Base-by-base conservation (phyloP, 73 alveolate species). In the Vitrella brassicaformis region DNA sequence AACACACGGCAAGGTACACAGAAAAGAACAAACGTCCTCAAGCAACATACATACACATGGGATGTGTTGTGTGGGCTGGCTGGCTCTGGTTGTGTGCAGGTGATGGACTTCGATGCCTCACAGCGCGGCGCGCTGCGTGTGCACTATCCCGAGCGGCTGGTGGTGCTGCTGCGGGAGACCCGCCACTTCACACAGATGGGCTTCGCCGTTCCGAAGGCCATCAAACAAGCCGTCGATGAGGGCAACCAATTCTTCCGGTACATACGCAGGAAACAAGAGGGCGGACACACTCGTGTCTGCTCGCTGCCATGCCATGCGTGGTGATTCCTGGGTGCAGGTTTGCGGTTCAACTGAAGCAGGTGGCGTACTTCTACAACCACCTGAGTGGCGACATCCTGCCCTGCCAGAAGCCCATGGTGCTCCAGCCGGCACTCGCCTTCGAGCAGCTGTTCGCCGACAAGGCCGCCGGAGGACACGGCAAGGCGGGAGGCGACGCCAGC, bases 401-500 rank as follows among this genome's bases (percentile, higher is more conserved):
- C 28, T 68, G 77, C 0, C 84, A 78, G 68, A 68, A 70, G 67
- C 56, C 69, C 46, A 78, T 78, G 84, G 78, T 78, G 28, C 28
- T 78, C 71, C 84, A 78, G 73, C 84, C 84, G 25, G 84, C 84
- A 1, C 73, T 78, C 7, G 84, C 78, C 28, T 78, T 78, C 29
- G 84, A 78, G 66, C 78, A 78, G 75, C 84, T 78, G 73, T 78
- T 78, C 84, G 69, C 68, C 25, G 84, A 78, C 30, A 78, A 78
- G 78, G 28, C 0, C 8, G 27, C 1, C 7, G 68, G 27, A 22
- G 27, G 68, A 47, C 4, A 39, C 56, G 22, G 56, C 56, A 39
- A 39, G 56, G n/a, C n/a, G n/a, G n/a, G n/a, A n/a, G 56, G 56
- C 56, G 4, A 30, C 31, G 0, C 25, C 31, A 66, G 71, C 19